A percentile compares a stretch with the other conserved stretches of the same genome.
Conservation (phyloP, 2,329 filamentous ascomycete genomes). For the Cryoendolithus antarcticus region DNA sequence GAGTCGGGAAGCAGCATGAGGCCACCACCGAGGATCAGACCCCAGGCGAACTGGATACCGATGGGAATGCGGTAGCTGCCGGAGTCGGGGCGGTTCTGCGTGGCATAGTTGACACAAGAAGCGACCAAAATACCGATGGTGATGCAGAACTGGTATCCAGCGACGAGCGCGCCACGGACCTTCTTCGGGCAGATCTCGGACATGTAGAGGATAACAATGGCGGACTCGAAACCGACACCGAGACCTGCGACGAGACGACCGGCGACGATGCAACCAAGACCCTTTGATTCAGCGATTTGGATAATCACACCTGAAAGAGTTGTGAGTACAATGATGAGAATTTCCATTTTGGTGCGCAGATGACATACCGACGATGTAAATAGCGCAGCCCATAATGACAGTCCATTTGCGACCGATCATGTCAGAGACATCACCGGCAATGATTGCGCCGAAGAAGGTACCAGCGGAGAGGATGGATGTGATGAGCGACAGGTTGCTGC, state of each 20-base stretch:
- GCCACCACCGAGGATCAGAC: slow-evolving; percentile 20
- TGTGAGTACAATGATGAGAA: too few relatives aligned
- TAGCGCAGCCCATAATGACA: slow-evolving; percentile 43
- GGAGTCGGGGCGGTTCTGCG: slow-evolving; percentile 8
- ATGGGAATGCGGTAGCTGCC: slow-evolving; percentile 26
- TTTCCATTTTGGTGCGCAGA: too few relatives aligned
- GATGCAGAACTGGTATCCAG: slow-evolving; percentile 36
- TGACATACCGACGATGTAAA: slow-evolving; percentile 63
- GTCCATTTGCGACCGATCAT: slow-evolving; percentile 57
- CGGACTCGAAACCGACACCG: slow-evolving; percentile 30
- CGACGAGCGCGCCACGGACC: slow-evolving; percentile 33
- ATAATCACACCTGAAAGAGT: too few relatives aligned
- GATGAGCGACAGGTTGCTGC: slow-evolving; percentile 38
- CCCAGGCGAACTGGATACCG: slow-evolving; percentile 32
- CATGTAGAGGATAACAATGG: slow-evolving; percentile 32
- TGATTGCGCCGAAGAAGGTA: slow-evolving; percentile 63
- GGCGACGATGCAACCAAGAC: background rate
- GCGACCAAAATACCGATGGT: slow-evolving; percentile 35
- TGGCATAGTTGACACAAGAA: slow-evolving; percentile 36
- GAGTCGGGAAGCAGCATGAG: slow-evolving; percentile 32
- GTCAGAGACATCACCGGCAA: slow-evolving; percentile 63
- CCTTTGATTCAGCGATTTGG: background rate
- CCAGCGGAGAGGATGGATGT: slow-evolving; percentile 56
- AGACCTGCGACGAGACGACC: slow-evolving; percentile 31
- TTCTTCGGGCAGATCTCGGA: slow-evolving; percentile 32